These are phyloP conservation scores for Erythrophleum ivorense DNA, from an alignment of 331 rosid species.

Conservation along the genomic window DNA sequence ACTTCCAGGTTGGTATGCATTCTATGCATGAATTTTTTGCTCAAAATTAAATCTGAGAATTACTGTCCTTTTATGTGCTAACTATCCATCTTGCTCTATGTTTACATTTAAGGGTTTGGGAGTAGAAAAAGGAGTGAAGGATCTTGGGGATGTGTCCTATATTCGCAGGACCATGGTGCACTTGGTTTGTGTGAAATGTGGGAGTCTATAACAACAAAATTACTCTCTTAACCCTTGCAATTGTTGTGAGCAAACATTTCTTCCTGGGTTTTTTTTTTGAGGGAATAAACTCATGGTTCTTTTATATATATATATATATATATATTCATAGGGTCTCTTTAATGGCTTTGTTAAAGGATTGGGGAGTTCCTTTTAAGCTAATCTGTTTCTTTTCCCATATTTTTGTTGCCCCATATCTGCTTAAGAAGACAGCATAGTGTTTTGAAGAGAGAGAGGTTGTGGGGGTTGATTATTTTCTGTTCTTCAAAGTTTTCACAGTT, in stretches of 20 bases:
- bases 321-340: background rate
- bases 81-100: background rate
- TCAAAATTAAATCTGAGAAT: constrained; percentile 2
- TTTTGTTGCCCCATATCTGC: background rate
- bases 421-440: background rate
- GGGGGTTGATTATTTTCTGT: background rate
- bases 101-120: background rate
- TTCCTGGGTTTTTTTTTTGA: background rate
- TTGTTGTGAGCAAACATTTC: background rate
- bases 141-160: background rate
- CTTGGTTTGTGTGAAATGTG: background rate
- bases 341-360: background rate
- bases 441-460: background rate
- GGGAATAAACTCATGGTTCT: background rate
- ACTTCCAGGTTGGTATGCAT: constrained; percentile 79
- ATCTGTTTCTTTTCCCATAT: background rate
- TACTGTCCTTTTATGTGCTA: constrained; percentile 34
- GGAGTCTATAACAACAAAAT: background rate
- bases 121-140: background rate
- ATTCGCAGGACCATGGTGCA: background rate
- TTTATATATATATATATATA: too few relatives aligned
- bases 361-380: background rate
- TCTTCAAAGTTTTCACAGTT: background rate
- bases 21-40: constrained; percentile 35
- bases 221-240: background rate